Percentiles rank a stretch among this genome's conserved stretches.
Conservation (phyloP, 306 rosid species). For the Hylodesmum podocarpum region DNA sequence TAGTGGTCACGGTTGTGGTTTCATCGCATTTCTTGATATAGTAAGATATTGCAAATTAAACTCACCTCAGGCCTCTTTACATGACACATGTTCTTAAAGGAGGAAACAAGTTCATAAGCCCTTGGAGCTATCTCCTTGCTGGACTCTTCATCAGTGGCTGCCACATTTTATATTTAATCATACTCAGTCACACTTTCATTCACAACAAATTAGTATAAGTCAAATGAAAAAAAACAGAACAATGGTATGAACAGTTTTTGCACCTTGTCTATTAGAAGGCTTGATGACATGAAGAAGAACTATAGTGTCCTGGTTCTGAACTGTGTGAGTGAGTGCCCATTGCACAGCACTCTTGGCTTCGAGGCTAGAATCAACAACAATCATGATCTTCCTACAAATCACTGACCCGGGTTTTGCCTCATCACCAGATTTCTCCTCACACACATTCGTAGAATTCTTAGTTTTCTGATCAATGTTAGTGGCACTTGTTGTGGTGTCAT, state of each 20-base stretch:
- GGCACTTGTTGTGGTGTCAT: conserved; percentile 18
- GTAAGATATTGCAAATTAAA: too few species aligned
- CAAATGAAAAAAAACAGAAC: background rate
- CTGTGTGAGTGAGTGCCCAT: conserved; percentile 89
- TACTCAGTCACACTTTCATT: background rate
- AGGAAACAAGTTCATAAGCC: conserved; percentile 61
- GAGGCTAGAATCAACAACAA: conserved; percentile 87
- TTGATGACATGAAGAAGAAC: conserved; percentile 76
- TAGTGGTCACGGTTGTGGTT: too few species aligned
- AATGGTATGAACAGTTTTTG: background rate
- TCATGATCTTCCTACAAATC: conserved; percentile 72
- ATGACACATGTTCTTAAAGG: conserved; percentile 64
- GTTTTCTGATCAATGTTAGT: conserved; percentile 24
- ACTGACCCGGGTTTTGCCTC: conserved; percentile 45
- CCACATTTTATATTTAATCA: background rate
- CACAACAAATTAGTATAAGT: background rate
- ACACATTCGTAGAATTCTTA: conserved; percentile 22
- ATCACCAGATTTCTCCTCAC: conserved; percentile 35
- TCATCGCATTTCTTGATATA: too few species aligned
- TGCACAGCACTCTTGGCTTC: conserved; percentile 87
- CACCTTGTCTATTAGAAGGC: conserved; percentile 65
- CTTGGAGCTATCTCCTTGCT: conserved; percentile 58
- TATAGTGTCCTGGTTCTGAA: conserved; percentile 72
- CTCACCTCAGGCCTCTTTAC: conserved; percentile 82
- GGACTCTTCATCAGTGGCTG: conserved; percentile 50